Conservation (phyloP, 2,329 filamentous ascomycete species). For the Macrophomina pseudophaseolina region DNA sequence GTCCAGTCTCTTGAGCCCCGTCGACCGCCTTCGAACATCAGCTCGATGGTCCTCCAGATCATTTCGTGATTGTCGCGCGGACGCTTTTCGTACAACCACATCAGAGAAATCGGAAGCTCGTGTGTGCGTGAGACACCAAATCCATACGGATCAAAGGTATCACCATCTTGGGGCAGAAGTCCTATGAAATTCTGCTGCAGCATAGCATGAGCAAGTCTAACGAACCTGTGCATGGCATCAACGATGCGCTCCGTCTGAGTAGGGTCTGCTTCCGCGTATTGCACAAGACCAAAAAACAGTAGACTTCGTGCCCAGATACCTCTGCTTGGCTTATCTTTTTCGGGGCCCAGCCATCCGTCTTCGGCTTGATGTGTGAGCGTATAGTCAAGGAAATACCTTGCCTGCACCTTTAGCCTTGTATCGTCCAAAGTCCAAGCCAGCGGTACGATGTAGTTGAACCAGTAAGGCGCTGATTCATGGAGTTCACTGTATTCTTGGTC, state of each 20-base stretch:
- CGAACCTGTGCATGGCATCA: slow-evolving; percentile 56
- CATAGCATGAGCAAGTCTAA: slow-evolving; percentile 60
- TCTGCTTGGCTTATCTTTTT: slow-evolving; percentile 47
- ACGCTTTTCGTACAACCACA: slow-evolving; percentile 53
- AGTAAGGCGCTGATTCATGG: slow-evolving; percentile 63
- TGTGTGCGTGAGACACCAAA: slow-evolving; percentile 31
- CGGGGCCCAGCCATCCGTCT: slow-evolving; percentile 65
- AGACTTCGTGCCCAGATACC: slow-evolving; percentile 61
- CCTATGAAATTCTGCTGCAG: slow-evolving; percentile 59
- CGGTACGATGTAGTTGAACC: slow-evolving; percentile 64
- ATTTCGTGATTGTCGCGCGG: not conserved
- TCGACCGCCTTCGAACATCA: slow-evolving; percentile 41
- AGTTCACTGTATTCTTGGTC: slow-evolving; percentile 57
- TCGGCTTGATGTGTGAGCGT: slow-evolving; percentile 55
- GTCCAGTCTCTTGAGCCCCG: slow-evolving; percentile 40
- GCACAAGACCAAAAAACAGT: slow-evolving; percentile 57
- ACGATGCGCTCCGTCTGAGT: slow-evolving; percentile 52
- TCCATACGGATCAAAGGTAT: slow-evolving; percentile 34
- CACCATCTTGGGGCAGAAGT: slow-evolving; percentile 51
- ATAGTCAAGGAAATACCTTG: slow-evolving; percentile 52
- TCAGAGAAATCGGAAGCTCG: slow-evolving; percentile 54
- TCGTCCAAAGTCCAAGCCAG: slow-evolving; percentile 59
- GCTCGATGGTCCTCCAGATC: slow-evolving; percentile 50
- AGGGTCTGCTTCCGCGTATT: slow-evolving; percentile 56
- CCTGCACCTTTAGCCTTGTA: slow-evolving; percentile 53